Conservation (phyloP, 306 rosid species). For the Vigna reflexopilosa region DNA sequence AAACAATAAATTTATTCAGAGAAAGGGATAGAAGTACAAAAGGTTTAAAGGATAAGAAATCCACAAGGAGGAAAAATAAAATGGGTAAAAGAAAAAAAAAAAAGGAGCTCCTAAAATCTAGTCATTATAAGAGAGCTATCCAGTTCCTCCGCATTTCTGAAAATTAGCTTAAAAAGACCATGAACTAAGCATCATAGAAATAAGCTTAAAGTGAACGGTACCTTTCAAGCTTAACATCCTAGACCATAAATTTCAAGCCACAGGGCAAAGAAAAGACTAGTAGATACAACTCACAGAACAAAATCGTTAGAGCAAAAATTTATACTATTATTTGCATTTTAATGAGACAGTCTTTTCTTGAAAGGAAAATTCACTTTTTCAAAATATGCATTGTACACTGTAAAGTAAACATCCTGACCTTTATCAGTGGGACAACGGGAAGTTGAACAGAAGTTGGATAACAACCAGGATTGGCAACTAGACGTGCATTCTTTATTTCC, state of each 20-base stretch:
- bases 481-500: conserved; percentile 74
- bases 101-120: neutral
- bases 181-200: neutral
- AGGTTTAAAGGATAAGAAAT: conserved; percentile 13
- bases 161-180: neutral
- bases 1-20: neutral
- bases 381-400: conserved; percentile 17
- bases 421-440: conserved; percentile 89
- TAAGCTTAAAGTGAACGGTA: neutral
- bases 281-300: conserved; percentile 13
- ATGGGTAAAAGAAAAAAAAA: neutral
- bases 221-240: conserved; percentile 20
- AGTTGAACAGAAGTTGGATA: conserved; percentile 96
- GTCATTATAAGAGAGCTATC: neutral
- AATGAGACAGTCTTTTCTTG: neutral
- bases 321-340: neutral
- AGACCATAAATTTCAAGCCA: conserved; percentile 20
- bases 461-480: conserved; percentile 98
- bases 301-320: neutral
- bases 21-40: conserved; percentile 9
- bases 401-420: conserved; percentile 59
- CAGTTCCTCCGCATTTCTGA: neutral
- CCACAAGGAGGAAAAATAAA: neutral
- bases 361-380: neutral
- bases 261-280: conserved; percentile 26